Percentiles rank a stretch among this genome's conserved stretches.
Conservation (phyloP, 2,329 filamentous ascomycete genomes). For the Sporothrix inflata region DNA sequence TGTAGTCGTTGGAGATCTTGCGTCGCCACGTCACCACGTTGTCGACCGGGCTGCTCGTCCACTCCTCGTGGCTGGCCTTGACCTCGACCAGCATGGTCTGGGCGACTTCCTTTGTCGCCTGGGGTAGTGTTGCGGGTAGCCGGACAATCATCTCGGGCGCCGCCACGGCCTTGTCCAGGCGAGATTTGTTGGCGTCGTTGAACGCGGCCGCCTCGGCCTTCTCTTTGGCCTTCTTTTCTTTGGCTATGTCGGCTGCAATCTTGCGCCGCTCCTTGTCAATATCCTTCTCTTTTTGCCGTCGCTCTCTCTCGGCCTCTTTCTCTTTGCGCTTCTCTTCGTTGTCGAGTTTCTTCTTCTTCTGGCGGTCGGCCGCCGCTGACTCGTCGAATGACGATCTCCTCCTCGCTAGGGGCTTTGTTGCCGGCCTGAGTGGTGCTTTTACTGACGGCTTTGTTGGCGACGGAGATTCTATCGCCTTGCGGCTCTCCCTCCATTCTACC, state of each 20-base stretch:
- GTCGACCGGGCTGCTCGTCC: slow-evolving; percentile 49
- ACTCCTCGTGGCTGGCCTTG: slow-evolving; percentile 51
- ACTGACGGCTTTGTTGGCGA: background rate
- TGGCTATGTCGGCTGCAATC: slow-evolving; percentile 60
- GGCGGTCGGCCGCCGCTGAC: background rate
- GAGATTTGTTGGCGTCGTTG: slow-evolving; percentile 72
- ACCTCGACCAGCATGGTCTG: slow-evolving; percentile 56
- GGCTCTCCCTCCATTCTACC: background rate
- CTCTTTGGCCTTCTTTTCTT: slow-evolving; percentile 63
- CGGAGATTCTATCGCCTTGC: slow-evolving; percentile 7
- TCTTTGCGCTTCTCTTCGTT: slow-evolving; percentile 50
- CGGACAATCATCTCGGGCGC: slow-evolving; percentile 78
- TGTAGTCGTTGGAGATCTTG: slow-evolving; percentile 66
- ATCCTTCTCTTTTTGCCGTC: slow-evolving; percentile 60
- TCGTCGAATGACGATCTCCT: background rate
- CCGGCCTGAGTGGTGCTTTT: slow-evolving; percentile 23
- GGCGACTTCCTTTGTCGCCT: slow-evolving; percentile 50
- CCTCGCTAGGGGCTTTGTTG: background rate
- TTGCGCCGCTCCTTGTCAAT: slow-evolving; percentile 60
- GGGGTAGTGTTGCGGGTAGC: slow-evolving; percentile 61
- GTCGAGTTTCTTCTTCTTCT: slow-evolving; percentile 23
- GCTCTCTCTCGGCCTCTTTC: slow-evolving; percentile 60
- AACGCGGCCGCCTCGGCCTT: slow-evolving; percentile 68
- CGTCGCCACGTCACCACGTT: slow-evolving; percentile 69
- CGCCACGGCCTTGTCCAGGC: slow-evolving; percentile 73